phyloP scores from a whole-genome alignment of 2,329 filamentous ascomycete species.

The Talaromyces sp. region DNA sequence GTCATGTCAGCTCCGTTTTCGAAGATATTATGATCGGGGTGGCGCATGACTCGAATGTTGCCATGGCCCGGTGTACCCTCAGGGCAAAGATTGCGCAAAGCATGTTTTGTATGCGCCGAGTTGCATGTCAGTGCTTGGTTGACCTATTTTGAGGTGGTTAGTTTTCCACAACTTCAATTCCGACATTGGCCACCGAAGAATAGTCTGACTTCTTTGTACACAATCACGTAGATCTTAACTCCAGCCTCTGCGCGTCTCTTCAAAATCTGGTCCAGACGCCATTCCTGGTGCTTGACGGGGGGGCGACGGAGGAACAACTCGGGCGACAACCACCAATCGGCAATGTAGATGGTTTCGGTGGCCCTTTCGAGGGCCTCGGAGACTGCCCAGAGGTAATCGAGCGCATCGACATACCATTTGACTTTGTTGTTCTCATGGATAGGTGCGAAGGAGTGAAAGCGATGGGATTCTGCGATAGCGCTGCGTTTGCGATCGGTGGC shows the following conservation, averaged over 20 bases:
- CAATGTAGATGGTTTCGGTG: slow-evolving; percentile 92
- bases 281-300: slow-evolving; percentile 79
- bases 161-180: not conserved
- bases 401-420: slow-evolving; percentile 97
- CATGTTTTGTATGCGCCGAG: slow-evolving; percentile 88
- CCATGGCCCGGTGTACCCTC: slow-evolving; percentile 79
- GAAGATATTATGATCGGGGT: slow-evolving; percentile 93
- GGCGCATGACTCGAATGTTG: slow-evolving; percentile 86
- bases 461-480: slow-evolving; percentile 70
- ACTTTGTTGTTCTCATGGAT: slow-evolving; percentile 80
- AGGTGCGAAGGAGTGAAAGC: slow-evolving; percentile 89
- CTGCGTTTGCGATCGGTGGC: slow-evolving; percentile 78
- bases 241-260: slow-evolving; percentile 89
- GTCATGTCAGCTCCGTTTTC: slow-evolving; percentile 96
- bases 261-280: slow-evolving; percentile 80
- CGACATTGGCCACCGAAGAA: not conserved
- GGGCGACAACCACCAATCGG: slow-evolving; percentile 95
- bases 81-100: slow-evolving; percentile 76
- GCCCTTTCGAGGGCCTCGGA: slow-evolving; percentile 87
- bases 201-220: slow-evolving; percentile 75
- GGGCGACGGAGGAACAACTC: slow-evolving; percentile 84
- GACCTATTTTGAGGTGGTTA: slow-evolving; percentile 42
- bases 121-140: slow-evolving; percentile 85
- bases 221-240: slow-evolving; percentile 90
- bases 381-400: slow-evolving; percentile 95